phyloP scores from a whole-genome alignment of 2,329 filamentous ascomycete genomes.

The Aspergillus udagawae region DNA sequence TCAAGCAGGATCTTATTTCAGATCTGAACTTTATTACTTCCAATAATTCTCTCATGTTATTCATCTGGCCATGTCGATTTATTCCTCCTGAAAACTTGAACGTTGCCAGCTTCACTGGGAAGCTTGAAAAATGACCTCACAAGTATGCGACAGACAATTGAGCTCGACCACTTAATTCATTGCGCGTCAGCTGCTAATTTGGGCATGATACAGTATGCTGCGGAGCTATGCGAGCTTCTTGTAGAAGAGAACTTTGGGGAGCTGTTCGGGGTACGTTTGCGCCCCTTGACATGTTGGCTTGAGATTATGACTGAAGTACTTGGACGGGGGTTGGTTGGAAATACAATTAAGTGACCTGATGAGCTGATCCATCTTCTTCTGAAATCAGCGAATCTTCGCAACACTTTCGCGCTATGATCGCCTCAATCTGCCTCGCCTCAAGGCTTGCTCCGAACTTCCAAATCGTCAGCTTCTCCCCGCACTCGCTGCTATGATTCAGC shows the following conservation, averaged over 20 bases:
- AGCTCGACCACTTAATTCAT: conserved; percentile 16
- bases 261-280: conserved; percentile 73
- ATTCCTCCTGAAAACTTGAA: conserved; percentile 65
- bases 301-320: neutral
- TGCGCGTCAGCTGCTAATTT: conserved; percentile 21
- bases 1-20: neutral
- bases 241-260: conserved; percentile 88
- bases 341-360: neutral
- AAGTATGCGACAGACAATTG: conserved; percentile 46
- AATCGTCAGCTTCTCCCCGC: conserved; percentile 75
- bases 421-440: conserved; percentile 65
- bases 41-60: conserved; percentile 23
- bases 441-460: conserved; percentile 67
- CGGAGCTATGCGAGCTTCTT: conserved; percentile 85
- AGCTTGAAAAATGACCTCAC: conserved; percentile 50
- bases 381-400: conserved; percentile 71
- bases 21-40: neutral
- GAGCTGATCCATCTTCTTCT: neutral
- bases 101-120: conserved; percentile 74
- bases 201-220: conserved; percentile 54
- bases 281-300: neutral
- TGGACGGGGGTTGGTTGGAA: neutral
- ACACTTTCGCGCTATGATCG: conserved; percentile 75
- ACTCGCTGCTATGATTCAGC: conserved; percentile 79
- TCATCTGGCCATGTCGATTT: conserved; percentile 60